Conservation (phyloP, 2,329 filamentous ascomycete species). For the Ophiostoma triangulosporum region DNA sequence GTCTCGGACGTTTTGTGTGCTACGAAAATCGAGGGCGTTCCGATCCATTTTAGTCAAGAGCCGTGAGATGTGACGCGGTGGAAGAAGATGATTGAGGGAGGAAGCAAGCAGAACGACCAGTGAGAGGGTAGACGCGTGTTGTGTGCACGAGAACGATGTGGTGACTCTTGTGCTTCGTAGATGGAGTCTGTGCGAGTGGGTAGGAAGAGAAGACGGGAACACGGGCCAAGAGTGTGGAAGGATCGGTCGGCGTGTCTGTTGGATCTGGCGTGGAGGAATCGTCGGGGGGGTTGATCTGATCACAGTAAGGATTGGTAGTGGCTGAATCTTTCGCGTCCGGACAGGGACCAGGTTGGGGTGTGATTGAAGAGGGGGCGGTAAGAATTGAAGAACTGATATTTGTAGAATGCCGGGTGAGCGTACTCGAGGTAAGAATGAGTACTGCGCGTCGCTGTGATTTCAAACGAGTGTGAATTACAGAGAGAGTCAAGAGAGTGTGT, state of each 20-base stretch:
- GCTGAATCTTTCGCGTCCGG: background rate
- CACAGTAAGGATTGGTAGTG: background rate
- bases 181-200: background rate
- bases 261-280: background rate
- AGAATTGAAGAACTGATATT: background rate
- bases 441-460: background rate
- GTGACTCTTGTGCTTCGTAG: background rate
- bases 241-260: background rate
- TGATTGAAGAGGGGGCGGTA: background rate
- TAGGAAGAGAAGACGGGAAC: background rate
- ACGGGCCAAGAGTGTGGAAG: background rate
- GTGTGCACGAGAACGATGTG: background rate
- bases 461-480: background rate
- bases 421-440: background rate
- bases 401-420: background rate
- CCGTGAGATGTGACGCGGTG: background rate
- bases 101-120: background rate
- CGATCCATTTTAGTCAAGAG: slow-evolving; percentile 15
- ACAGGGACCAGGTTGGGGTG: background rate
- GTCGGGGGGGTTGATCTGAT: background rate
- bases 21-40: slow-evolving; percentile 5
- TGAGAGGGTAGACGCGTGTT: background rate
- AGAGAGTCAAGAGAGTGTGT: background rate
- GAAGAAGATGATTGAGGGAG: background rate
- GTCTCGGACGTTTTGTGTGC: slow-evolving; percentile 10